Percentiles rank a stretch among this genome's conserved stretches.
These are phyloP conservation scores for Lathyrus oleraceus DNA, from an alignment of 306 rosid genomes.

Conservation along the genomic window DNA sequence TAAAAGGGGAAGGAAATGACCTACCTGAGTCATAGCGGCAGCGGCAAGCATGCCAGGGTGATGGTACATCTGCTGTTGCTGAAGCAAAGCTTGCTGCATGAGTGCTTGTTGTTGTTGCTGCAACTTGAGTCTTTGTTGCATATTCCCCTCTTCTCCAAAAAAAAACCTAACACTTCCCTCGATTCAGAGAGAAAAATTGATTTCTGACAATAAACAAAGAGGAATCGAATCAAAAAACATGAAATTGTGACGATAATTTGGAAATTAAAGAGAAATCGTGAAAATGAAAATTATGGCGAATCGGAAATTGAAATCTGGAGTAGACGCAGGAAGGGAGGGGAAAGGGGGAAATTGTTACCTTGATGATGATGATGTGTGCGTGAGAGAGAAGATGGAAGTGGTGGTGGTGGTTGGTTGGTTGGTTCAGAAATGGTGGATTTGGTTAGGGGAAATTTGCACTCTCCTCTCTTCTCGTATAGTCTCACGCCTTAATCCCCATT, in stretches of 20 bases:
- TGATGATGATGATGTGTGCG: background rate
- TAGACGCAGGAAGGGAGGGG: background rate
- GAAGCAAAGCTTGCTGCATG: constrained; percentile 78
- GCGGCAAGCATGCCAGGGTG: constrained; percentile 80
- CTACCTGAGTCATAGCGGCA: constrained; percentile 82
- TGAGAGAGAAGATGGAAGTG: background rate
- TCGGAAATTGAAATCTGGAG: constrained; percentile 24
- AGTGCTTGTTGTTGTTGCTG: constrained; percentile 73
- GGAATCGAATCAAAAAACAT: background rate
- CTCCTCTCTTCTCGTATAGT: constrained; percentile 41
- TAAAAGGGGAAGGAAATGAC: constrained; percentile 5
- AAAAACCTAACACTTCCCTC: background rate
- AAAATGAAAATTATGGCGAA: background rate
- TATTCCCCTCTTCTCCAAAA: constrained; percentile 34
- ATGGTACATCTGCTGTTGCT: constrained; percentile 73
- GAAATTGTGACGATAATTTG: background rate
- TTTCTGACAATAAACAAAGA: constrained; percentile 14
- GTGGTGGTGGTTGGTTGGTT: constrained; percentile 13
- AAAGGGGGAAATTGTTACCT: constrained; percentile 15
- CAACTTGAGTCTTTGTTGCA: constrained; percentile 70
- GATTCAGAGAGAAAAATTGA: constrained; percentile 16
- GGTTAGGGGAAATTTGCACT: constrained; percentile 22
- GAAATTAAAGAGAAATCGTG: background rate
- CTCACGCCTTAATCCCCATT: constrained; percentile 42
- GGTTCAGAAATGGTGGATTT: constrained; percentile 14